These are phyloP conservation scores for Claviceps purpurea DNA, from an alignment of 2,329 filamentous ascomycete species.

Conservation along the genomic window DNA sequence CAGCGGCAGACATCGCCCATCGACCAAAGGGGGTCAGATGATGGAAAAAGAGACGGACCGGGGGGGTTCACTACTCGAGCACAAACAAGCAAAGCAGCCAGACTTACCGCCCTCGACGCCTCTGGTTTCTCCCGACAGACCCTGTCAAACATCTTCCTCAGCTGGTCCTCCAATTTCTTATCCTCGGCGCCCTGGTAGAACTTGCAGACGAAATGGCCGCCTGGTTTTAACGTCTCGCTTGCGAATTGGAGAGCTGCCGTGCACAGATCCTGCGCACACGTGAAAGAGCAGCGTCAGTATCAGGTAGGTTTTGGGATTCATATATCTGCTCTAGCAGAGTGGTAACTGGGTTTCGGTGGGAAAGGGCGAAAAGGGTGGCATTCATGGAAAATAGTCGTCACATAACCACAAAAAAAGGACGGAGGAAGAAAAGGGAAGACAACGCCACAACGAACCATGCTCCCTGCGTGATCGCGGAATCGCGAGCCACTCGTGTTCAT, in stretches of 20 bases:
- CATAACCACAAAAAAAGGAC: neutral
- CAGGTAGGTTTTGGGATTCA: too few relatives aligned
- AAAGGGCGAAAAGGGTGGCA: too few relatives aligned
- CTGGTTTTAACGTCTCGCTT: slow-evolving; percentile 66
- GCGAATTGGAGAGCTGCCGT: slow-evolving; percentile 72
- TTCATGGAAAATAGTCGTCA: too few relatives aligned
- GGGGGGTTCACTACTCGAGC: too few relatives aligned
- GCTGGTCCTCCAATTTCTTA: slow-evolving; percentile 57
- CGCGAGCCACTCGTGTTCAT: slow-evolving; percentile 92
- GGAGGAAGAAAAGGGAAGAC: neutral
- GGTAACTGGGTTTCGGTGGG: too few relatives aligned
- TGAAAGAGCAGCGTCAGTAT: neutral
- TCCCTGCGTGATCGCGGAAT: slow-evolving; percentile 81
- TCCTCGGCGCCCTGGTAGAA: slow-evolving; percentile 91
- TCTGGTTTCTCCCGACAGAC: slow-evolving; percentile 86
- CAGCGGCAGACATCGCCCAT: neutral
- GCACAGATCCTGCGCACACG: slow-evolving; percentile 62
- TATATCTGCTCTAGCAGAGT: too few relatives aligned
- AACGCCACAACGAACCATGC: slow-evolving; percentile 56
- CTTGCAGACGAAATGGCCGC: slow-evolving; percentile 92
- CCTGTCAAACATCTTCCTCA: slow-evolving; percentile 64
- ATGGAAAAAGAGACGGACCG: neutral
- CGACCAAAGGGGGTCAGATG: neutral
- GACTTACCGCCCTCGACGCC: slow-evolving; percentile 67
- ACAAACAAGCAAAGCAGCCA: neutral